phyloP scores from a whole-genome alignment of 495 filamentous ascomycete genomes.

The Monascus purpureus region DNA sequence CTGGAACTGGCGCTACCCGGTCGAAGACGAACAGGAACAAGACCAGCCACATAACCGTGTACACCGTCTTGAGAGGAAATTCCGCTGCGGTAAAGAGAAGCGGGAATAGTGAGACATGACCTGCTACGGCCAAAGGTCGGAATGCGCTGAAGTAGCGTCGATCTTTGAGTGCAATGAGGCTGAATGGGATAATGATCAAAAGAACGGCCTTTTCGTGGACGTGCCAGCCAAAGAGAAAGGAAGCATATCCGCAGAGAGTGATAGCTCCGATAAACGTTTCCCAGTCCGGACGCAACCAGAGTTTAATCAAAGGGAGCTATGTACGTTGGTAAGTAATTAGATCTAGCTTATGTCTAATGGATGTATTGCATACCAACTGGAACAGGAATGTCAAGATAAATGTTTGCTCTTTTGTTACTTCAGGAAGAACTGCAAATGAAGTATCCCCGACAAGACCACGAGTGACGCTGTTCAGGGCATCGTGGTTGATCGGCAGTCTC shows the following conservation, averaged over 20 bases:
- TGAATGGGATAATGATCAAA: conserved; percentile 89
- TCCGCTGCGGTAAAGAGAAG: conserved; percentile 84
- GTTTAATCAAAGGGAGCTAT: conserved; percentile 60
- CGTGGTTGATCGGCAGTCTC: conserved; percentile 53
- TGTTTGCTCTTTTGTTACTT: conserved; percentile 64
- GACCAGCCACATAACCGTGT: conserved; percentile 85
- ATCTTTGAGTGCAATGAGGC: conserved; percentile 83
- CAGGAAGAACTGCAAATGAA: conserved; percentile 81
- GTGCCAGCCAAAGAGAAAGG: conserved; percentile 97
- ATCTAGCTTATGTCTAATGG: background rate
- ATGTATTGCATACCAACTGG: conserved; percentile 45
- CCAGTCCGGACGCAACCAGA: conserved; percentile 71
- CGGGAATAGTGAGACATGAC: conserved; percentile 90
- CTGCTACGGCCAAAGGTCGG: conserved; percentile 78
- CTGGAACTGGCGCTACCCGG: conserved; percentile 66
- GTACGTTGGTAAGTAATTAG: conserved; percentile 5
- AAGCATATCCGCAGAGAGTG: conserved; percentile 91
- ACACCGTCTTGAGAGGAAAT: conserved; percentile 83
- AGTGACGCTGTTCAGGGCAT: conserved; percentile 76
- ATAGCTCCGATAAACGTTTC: conserved; percentile 78
- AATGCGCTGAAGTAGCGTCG: conserved; percentile 86
- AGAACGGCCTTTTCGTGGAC: conserved; percentile 97
- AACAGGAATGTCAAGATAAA: conserved; percentile 74
- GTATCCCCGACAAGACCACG: conserved; percentile 91
- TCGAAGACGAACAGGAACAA: conserved; percentile 80